Percentiles rank a stretch among this genome's conserved stretches.
These are phyloP conservation scores for Phoenix dactylifera DNA, from an alignment of 176 grass and related monocot species.

Conservation along the genomic window DNA sequence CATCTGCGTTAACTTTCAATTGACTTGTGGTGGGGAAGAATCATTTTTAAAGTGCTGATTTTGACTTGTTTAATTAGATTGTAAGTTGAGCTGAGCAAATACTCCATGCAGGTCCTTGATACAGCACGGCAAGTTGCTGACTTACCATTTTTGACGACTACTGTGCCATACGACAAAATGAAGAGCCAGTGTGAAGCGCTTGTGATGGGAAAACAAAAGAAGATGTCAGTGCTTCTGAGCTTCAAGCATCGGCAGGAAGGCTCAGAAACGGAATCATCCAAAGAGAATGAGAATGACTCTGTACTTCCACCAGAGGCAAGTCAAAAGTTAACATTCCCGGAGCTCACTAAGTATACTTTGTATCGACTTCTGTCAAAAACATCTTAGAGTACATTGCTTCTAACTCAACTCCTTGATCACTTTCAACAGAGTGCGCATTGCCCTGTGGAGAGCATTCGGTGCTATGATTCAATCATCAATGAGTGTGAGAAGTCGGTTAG, in stretches of 20 bases:
- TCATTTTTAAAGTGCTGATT: no score
- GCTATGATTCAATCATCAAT: conserved; percentile 48
- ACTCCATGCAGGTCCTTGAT: conserved; percentile 59
- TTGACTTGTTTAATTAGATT: no score
- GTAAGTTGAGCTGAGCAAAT: no score
- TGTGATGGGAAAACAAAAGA: conserved; percentile 76
- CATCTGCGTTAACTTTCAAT: no score
- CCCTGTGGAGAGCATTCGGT: conserved; percentile 30
- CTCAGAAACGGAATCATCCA: conserved; percentile 17
- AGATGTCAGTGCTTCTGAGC: conserved; percentile 79
- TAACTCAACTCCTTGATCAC: conserved; percentile 1
- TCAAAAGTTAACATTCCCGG: conserved; percentile 29
- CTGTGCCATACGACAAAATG: conserved; percentile 87
- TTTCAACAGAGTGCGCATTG: conserved; percentile 37
- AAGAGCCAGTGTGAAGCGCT: conserved; percentile 96
- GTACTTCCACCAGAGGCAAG: conserved; percentile 7
- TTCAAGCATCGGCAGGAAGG: conserved; percentile 62
- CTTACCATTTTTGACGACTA: conserved; percentile 34
- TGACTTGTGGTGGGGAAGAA: no score
- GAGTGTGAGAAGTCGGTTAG: conserved; percentile 64
- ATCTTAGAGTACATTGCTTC: no score
- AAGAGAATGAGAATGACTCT: conserved; percentile 14
- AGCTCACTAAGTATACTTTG: no score
- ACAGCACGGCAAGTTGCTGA: conserved; percentile 63
- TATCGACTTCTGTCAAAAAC: no score